Percentiles rank a stretch among this genome's conserved stretches.
Conservation (phyloP, 257 asterid species). For the Solanum arcanum region DNA sequence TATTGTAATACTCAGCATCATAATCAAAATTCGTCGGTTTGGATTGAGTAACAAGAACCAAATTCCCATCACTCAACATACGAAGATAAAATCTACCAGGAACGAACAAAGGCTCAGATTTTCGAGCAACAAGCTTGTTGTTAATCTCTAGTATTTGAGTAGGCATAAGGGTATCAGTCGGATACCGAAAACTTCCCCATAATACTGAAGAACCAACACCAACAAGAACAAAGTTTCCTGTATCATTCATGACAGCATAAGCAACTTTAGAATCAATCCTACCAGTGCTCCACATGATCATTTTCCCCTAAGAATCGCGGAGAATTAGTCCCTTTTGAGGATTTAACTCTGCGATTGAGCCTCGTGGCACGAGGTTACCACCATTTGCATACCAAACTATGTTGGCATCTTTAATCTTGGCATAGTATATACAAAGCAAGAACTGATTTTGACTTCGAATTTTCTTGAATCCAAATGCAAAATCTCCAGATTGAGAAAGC, state of each 20-base stretch:
- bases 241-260: too few relatives aligned
- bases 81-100: conserved; percentile 32
- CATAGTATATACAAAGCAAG: conserved; percentile 40
- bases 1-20: conserved; percentile 33
- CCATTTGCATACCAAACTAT: conserved; percentile 33
- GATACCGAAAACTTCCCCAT: conserved; percentile 45
- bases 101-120: conserved; percentile 15
- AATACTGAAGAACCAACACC: conserved; percentile 3
- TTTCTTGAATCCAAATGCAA: conserved; percentile 44
- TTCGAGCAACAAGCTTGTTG: not conserved
- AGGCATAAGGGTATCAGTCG: conserved; percentile 27
- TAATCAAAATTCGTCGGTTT: not conserved
- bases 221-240: conserved; percentile 39
- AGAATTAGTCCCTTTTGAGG: conserved; percentile 24
- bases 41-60: conserved; percentile 22
- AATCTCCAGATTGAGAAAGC: conserved; percentile 42
- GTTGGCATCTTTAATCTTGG: conserved; percentile 30
- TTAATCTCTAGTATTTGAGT: conserved; percentile 4
- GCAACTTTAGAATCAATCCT: too few relatives aligned
- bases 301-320: conserved; percentile 13
- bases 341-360: conserved; percentile 21
- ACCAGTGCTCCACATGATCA: conserved; percentile 5
- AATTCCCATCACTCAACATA: conserved; percentile 20
- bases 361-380: conserved; percentile 19
- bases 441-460: conserved; percentile 15